Base-by-base conservation (phyloP, 805 yeast species). In the Myxozyma monticola region DNA sequence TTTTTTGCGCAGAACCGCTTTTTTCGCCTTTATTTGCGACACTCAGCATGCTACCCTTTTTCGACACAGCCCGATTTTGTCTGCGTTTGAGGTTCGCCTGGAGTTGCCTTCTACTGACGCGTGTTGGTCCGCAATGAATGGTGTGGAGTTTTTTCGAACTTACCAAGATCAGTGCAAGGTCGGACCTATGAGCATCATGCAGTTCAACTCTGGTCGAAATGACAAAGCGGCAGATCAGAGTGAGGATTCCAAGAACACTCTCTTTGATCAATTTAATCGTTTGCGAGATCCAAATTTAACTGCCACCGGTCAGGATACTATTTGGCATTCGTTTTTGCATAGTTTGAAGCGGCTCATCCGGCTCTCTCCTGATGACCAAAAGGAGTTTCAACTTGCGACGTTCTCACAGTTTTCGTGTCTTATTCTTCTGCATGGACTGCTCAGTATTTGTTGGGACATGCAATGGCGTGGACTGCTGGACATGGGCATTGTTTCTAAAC, bases 61-160 rank as follows among this genome's bases (percentile, higher is more conserved):
- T 46, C 60, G 67, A 2, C 67, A 64, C 28, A 60, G 66, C 7
- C 65, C 68, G 12, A 60, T 68, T 25, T 42, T 75, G 14, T 69
- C 77, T 1, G 67, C 71, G 1, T 76, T 76, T 60, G 76, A 74
- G 22, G 63, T 76, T 18, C 69, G 72, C 20, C 51, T 74, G 15
- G 79, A 75, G 34, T 60, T 76, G 30, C 79, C 79, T 1, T 74
- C 70, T 33, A 62, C 75, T 0, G 79, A 76, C 51, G 65, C 71
- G 2, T 72, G 73, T 18, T 76, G 79, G 79, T 51, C 63, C 26
- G 72, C 77, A 2, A 29, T 45, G 9, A 47, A 49, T 26, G 60
- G 61, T 10, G 35, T 14, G 14, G 52, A 56, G 24, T 60, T 60
- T 40, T 48, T 22, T 18, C 33, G 41, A 21, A 41, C 29, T 38